phyloP scores from a whole-genome alignment of 2,329 filamentous ascomycete genomes.

The Colletotrichum sansevieriae region DNA sequence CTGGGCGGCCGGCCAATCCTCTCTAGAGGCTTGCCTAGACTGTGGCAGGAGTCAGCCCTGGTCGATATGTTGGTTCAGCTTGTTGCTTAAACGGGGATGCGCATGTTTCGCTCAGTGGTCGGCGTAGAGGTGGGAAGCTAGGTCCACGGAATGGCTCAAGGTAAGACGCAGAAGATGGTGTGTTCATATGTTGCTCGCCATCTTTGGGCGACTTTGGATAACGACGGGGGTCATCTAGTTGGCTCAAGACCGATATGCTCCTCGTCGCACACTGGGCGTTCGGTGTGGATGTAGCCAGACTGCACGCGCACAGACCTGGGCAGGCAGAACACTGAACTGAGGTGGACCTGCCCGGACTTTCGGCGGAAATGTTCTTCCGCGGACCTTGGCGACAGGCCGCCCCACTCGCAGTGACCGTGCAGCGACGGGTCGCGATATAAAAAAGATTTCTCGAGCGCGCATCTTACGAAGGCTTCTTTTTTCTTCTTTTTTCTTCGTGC shows the following conservation, averaged over 20 bases:
- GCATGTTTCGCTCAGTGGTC: constrained; percentile 18
- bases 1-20: constrained; percentile 11
- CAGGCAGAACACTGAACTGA: background rate
- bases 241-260: constrained; percentile 31
- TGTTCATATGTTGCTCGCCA: constrained; percentile 35
- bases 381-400: background rate
- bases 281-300: constrained; percentile 1
- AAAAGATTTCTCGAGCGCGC: constrained; percentile 28
- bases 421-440: constrained; percentile 35
- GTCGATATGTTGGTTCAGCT: constrained; percentile 21
- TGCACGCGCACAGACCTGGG: constrained; percentile 12
- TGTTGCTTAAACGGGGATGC: constrained; percentile 10
- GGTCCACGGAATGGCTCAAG: constrained; percentile 19
- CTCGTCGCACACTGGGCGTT: constrained; percentile 34
- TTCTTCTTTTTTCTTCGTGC: constrained; percentile 77
- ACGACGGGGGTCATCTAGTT: constrained; percentile 36
- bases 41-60: constrained; percentile 28
- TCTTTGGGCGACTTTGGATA: constrained; percentile 27
- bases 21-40: constrained; percentile 21
- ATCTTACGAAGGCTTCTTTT: constrained; percentile 47
- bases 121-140: constrained; percentile 3
- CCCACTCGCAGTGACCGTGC: constrained; percentile 26
- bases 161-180: constrained; percentile 26
- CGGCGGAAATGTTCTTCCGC: constrained; percentile 23
- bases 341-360: background rate